phyloP scores from a whole-genome alignment of 1,284 basidiomycete species.

The Sphagnurus paluster region DNA sequence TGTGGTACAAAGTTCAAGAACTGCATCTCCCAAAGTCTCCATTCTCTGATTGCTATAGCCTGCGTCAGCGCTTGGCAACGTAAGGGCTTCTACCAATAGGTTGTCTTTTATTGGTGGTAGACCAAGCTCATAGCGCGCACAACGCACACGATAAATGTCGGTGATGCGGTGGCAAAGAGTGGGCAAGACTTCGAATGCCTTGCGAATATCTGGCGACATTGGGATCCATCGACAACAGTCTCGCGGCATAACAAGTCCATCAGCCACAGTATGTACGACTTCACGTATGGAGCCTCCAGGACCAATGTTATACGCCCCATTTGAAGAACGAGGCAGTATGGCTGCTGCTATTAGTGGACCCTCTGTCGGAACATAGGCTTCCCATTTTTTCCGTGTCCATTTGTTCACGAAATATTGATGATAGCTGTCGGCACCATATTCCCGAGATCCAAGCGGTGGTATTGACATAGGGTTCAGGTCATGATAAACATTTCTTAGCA shows the following conservation, averaged over 20 bases:
- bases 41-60: conserved; percentile 79
- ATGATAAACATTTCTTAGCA: conserved; percentile 55
- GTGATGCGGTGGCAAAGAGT: conserved; percentile 65
- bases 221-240: conserved; percentile 51
- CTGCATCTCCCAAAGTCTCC: conserved; percentile 83
- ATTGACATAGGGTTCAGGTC: conserved; percentile 65
- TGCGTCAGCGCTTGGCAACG: conserved; percentile 61
- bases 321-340: conserved; percentile 40
- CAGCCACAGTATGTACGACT: conserved; percentile 23
- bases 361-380: conserved; percentile 44
- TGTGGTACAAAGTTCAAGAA: conserved; percentile 74
- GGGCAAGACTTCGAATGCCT: conserved; percentile 59
- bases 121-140: conserved; percentile 49
- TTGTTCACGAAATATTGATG: conserved; percentile 56
- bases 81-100: conserved; percentile 70
- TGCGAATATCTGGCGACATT: conserved; percentile 47
- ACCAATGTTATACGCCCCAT: conserved; percentile 45
- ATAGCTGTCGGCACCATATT: conserved; percentile 51
- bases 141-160: conserved; percentile 60
- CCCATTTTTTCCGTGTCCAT: conserved; percentile 50
- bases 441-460: conserved; percentile 49
- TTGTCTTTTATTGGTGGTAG: conserved; percentile 59
- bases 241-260: conserved; percentile 51
- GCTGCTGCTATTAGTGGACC: conserved; percentile 62
- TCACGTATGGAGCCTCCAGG: conserved; percentile 19